phyloP scores from a whole-genome alignment of 139 green algal genomes.

The Nannochloris sp. region DNA sequence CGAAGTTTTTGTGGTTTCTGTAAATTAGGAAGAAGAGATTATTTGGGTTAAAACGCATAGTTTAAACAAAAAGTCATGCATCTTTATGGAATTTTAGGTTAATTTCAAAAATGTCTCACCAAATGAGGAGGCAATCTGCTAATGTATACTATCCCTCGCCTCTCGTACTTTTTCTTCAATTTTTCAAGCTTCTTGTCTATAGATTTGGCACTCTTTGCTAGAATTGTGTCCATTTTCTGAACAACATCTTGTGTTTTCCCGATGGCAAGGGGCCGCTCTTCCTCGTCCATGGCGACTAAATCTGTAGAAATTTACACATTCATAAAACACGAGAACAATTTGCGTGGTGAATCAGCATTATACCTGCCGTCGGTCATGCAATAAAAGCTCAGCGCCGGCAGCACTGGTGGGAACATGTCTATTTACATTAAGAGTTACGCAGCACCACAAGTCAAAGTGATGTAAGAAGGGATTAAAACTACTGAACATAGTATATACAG shows the following conservation, averaged over 20 bases:
- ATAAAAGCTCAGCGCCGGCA: too few species aligned
- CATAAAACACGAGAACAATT: too few species aligned
- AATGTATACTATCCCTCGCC: slow-evolving; percentile 78
- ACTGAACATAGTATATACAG: too few species aligned
- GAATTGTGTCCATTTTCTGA: not conserved
- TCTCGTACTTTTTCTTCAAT: slow-evolving; percentile 13
- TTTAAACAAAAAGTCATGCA: slow-evolving; percentile 21
- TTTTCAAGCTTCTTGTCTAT: slow-evolving; percentile 15
- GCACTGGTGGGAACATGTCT: too few species aligned
- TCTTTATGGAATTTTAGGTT: not conserved
- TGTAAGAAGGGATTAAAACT: too few species aligned
- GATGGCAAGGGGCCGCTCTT: not conserved
- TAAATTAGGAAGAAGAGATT: not conserved
- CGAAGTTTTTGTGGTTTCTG: slow-evolving; percentile 88
- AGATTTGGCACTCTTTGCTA: not conserved
- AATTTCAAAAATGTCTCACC: slow-evolving; percentile 13
- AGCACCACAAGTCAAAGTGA: too few species aligned
- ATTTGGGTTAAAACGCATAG: slow-evolving; percentile 28
- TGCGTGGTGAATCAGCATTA: too few species aligned
- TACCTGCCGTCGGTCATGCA: too few species aligned
- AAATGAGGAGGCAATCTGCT: slow-evolving; percentile 61
- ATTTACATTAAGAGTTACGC: too few species aligned
- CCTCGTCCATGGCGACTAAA: not conserved
- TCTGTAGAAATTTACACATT: too few species aligned
- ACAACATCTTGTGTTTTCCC: not conserved